phyloP scores from a whole-genome alignment of 352 stramenopile species.

The Globisporangium paroecandrum region DNA sequence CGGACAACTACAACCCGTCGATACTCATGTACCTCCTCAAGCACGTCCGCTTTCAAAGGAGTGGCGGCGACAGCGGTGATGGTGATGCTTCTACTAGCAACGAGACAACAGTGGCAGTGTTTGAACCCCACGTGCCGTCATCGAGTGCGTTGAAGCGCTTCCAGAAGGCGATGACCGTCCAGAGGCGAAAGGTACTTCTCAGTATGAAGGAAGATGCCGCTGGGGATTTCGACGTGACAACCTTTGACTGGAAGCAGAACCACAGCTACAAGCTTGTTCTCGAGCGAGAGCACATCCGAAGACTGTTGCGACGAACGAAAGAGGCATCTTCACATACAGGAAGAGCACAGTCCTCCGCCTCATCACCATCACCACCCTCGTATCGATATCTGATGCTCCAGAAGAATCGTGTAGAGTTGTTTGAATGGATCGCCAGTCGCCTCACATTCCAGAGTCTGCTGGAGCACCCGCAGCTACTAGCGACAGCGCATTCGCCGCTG shows the following conservation, averaged over 20 bases:
- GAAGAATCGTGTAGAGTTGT: slow-evolving; percentile 41
- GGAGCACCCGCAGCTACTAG: slow-evolving; percentile 47
- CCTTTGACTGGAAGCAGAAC: slow-evolving; percentile 39
- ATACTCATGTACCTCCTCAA: slow-evolving; percentile 49
- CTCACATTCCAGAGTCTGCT: slow-evolving; percentile 59
- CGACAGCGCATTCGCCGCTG: slow-evolving; percentile 36
- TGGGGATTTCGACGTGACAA: slow-evolving; percentile 44
- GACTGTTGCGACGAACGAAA: slow-evolving; percentile 22
- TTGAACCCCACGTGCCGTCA: slow-evolving; percentile 7
- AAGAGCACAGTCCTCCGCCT: neutral
- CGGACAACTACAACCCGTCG: slow-evolving; percentile 51
- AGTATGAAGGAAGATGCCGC: slow-evolving; percentile 33
- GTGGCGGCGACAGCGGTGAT: neutral
- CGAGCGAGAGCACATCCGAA: slow-evolving; percentile 45
- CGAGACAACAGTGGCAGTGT: neutral
- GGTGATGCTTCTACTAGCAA: neutral
- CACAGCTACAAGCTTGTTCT: slow-evolving; percentile 41
- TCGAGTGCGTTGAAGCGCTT: slow-evolving; percentile 14
- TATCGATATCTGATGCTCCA: slow-evolving; percentile 29
- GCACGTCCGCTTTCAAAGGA: slow-evolving; percentile 26
- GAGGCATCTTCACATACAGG: neutral
- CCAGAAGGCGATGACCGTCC: slow-evolving; percentile 30
- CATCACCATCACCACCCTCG: neutral
- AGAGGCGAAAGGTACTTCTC: slow-evolving; percentile 43
- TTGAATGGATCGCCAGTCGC: slow-evolving; percentile 46